Percentiles rank a stretch among this genome's conserved stretches.
These are phyloP conservation scores for Rubroboletus pulcherrimus DNA, from an alignment of 768 basidiomycete species.

Conservation along the genomic window DNA sequence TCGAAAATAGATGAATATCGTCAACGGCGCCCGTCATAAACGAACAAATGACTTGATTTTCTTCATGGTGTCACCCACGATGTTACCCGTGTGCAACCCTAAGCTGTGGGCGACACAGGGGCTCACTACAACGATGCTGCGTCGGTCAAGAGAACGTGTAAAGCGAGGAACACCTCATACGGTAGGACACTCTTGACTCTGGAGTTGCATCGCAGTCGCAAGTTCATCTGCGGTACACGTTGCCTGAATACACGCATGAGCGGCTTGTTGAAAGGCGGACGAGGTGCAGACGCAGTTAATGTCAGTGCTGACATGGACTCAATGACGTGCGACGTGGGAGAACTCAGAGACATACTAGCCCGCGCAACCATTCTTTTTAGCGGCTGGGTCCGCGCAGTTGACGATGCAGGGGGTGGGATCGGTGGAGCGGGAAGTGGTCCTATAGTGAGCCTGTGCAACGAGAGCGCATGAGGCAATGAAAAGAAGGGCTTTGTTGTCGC, in stretches of 20 bases:
- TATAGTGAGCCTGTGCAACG: slow-evolving; percentile 12
- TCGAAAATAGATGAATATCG: background rate
- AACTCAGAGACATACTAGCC: slow-evolving; percentile 11
- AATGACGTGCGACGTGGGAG: background rate
- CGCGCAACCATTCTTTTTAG: background rate
- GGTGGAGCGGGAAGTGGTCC: background rate
- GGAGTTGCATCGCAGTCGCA: slow-evolving; percentile 28
- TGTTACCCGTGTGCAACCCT: background rate
- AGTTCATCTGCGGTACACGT: slow-evolving; percentile 34
- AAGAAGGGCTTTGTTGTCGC: slow-evolving; percentile 17
- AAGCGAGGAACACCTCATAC: slow-evolving; percentile 4
- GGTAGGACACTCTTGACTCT: slow-evolving; percentile 30
- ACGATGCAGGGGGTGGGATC: slow-evolving; percentile 9
- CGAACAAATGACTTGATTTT: background rate
- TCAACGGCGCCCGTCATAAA: background rate
- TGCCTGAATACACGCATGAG: slow-evolving; percentile 30
- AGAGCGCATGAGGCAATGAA: slow-evolving; percentile 14
- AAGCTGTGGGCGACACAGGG: background rate
- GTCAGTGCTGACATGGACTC: slow-evolving; percentile 32
- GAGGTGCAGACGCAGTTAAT: slow-evolving; percentile 38
- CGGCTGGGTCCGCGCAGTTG: slow-evolving; percentile 6
- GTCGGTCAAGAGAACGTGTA: background rate
- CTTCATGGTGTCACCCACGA: background rate
- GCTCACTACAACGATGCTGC: background rate
- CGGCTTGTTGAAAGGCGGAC: slow-evolving; percentile 33